Evolutionary conservation across 2,329 filamentous ascomycete genomes (phyloP).

Genomic region (Aspergillus jensenii): DNA sequence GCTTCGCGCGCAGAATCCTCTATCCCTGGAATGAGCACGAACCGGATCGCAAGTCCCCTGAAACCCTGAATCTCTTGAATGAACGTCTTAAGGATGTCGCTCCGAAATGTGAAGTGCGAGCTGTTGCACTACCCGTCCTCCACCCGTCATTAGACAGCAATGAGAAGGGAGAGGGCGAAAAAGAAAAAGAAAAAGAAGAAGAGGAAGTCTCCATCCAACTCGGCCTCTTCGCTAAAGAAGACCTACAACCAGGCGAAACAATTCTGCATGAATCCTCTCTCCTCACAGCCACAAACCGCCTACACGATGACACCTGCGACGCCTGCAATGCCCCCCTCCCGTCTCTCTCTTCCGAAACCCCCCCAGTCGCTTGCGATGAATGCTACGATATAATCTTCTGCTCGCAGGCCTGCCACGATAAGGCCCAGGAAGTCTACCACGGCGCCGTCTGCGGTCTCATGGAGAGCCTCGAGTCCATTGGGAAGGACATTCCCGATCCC

Average conservation of each 20-base stretch:
- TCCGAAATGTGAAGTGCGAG: slow-evolving; percentile 77
- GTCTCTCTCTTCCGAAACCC: slow-evolving; percentile 45
- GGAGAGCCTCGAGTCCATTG: slow-evolving; percentile 55
- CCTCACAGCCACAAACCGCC: slow-evolving; percentile 82
- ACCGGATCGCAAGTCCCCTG: slow-evolving; percentile 55
- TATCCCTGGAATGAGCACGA: slow-evolving; percentile 66
- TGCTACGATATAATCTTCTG: slow-evolving; percentile 64
- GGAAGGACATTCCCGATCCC: slow-evolving; percentile 56
- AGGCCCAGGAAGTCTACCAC: slow-evolving; percentile 59
- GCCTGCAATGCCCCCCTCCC: slow-evolving; percentile 78
- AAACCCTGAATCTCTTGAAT: slow-evolving; percentile 69
- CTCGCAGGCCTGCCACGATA: slow-evolving; percentile 54
- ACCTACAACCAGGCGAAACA: slow-evolving; percentile 72
- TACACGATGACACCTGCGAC: slow-evolving; percentile 85
- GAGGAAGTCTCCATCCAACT: slow-evolving; percentile 65
- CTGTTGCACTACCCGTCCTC: slow-evolving; percentile 73
- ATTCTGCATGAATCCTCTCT: slow-evolving; percentile 82
- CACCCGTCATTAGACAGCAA: slow-evolving; percentile 35
- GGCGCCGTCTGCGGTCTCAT: slow-evolving; percentile 56
- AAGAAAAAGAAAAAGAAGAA: slow-evolving; percentile 12
- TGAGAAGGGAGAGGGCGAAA: background rate
- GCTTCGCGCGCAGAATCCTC: slow-evolving; percentile 51
- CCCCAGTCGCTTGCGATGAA: slow-evolving; percentile 50
- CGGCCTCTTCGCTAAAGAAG: slow-evolving; percentile 82
- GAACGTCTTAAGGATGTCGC: slow-evolving; percentile 66